These are phyloP conservation scores for Xylariaceae sp. DNA, from an alignment of 2,329 filamentous ascomycete genomes.

Conservation along the genomic window DNA sequence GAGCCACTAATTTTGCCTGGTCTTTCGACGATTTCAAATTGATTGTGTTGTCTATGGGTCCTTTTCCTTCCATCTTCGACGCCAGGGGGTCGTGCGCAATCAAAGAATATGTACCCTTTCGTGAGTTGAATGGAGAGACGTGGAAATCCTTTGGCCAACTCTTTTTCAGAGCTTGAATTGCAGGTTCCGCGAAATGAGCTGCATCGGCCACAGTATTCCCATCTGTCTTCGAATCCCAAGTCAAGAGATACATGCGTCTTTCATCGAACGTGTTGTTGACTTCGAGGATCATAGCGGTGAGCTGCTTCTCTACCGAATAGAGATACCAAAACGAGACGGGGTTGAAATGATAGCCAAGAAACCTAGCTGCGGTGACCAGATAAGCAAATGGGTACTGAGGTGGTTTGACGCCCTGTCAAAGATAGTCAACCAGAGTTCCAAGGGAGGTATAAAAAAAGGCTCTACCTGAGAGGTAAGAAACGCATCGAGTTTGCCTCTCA, in stretches of 20 bases:
- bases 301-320: conserved; percentile 53
- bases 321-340: conserved; percentile 78
- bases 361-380: conserved; percentile 65
- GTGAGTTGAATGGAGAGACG: conserved; percentile 70
- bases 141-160: conserved; percentile 70
- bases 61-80: conserved; percentile 34
- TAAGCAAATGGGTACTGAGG: conserved; percentile 63
- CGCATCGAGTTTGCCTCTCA: conserved; percentile 59
- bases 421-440: conserved; percentile 8
- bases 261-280: conserved; percentile 77
- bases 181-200: too few species aligned
- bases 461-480: conserved; percentile 57
- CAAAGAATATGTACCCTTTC: conserved; percentile 52
- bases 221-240: conserved; percentile 30
- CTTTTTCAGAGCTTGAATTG: too few species aligned
- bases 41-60: conserved; percentile 55
- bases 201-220: conserved; percentile 5
- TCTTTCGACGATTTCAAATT: conserved; percentile 57
- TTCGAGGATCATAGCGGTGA: conserved; percentile 66
- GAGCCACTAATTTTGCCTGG: conserved; percentile 58
- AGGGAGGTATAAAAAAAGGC: not conserved
- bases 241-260: conserved; percentile 61
- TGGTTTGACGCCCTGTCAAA: conserved; percentile 51
- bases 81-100: conserved; percentile 45
- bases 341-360: conserved; percentile 69